Evolutionary conservation across 2,329 filamentous ascomycete genomes (phyloP).

Genomic region (Cordyceps cateniannulata): DNA sequence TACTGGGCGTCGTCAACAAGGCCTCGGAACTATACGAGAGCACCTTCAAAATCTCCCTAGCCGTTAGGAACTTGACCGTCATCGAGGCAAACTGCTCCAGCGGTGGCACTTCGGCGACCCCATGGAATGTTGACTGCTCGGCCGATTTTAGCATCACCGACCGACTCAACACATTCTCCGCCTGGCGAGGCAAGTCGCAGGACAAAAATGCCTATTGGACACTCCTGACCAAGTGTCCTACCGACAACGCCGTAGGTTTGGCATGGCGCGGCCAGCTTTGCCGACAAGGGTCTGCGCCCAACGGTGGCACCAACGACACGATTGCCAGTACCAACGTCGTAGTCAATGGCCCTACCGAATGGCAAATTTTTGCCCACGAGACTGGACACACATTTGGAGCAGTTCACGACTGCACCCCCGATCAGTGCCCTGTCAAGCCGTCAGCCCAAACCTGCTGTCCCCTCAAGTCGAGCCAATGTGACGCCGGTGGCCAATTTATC

Average conservation of each 20-base stretch:
- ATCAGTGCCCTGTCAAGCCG: conserved; percentile 60
- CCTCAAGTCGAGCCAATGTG: conserved; percentile 57
- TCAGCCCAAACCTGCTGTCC: conserved; percentile 67
- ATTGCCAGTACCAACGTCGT: conserved; percentile 88
- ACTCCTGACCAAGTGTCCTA: conserved; percentile 73
- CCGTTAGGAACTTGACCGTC: conserved; percentile 78
- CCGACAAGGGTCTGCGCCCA: conserved; percentile 48
- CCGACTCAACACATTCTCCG: conserved; percentile 80
- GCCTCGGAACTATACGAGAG: conserved; percentile 84
- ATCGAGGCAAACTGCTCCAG: conserved; percentile 69
- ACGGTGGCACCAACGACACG: conserved; percentile 56
- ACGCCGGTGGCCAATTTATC: conserved; percentile 74
- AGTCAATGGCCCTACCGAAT: conserved; percentile 73
- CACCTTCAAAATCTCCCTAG: conserved; percentile 91
- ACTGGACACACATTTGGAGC: conserved; percentile 92
- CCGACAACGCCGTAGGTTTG: conserved; percentile 77
- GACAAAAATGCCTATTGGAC: conserved; percentile 94
- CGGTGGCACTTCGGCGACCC: conserved; percentile 56
- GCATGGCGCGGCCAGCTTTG: conserved; percentile 92
- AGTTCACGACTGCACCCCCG: conserved; percentile 78
- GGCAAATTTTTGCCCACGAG: conserved; percentile 95
- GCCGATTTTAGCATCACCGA: conserved; percentile 58
- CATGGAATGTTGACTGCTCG: conserved; percentile 79
- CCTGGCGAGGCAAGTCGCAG: conserved; percentile 70
- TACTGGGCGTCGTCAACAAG: conserved; percentile 77